These are phyloP conservation scores for Hypoxylon sp. DNA, from an alignment of 2,329 filamentous ascomycete genomes.

Conservation along the genomic window DNA sequence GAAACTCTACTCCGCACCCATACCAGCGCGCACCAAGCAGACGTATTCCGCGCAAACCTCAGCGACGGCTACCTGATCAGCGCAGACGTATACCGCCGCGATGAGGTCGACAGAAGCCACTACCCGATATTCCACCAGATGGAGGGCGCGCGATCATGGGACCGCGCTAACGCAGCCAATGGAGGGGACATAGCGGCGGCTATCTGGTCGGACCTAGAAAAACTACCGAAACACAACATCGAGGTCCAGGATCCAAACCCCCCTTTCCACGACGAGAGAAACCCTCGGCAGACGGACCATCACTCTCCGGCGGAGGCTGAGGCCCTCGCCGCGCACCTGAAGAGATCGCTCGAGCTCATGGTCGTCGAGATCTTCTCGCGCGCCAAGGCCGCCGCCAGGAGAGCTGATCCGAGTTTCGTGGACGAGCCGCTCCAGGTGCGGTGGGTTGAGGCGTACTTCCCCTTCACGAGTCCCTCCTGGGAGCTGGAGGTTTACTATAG, in stretches of 20 bases:
- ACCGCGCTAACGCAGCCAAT: conserved; percentile 72
- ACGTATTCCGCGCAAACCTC: conserved; percentile 80
- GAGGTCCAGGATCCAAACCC: conserved; percentile 88
- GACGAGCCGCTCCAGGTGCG: conserved; percentile 85
- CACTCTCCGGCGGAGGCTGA: conserved; percentile 84
- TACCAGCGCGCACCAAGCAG: conserved; percentile 92
- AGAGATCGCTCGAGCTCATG: conserved; percentile 89
- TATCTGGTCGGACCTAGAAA: conserved; percentile 78
- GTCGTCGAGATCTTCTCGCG: conserved; percentile 90
- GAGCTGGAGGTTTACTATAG: conserved; percentile 96
- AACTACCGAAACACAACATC: conserved; percentile 80
- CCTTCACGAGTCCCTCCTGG: conserved; percentile 95
- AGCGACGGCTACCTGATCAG: conserved; percentile 89
- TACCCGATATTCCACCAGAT: conserved; percentile 99
- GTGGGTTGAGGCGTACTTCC: conserved; percentile 98
- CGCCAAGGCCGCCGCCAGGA: conserved; percentile 76
- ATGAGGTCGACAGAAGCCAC: conserved; percentile 94
- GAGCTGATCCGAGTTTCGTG: conserved; percentile 63
- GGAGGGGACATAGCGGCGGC: conserved; percentile 74
- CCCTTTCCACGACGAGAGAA: conserved; percentile 80
- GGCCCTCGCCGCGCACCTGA: conserved; percentile 87
- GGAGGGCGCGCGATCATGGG: conserved; percentile 95
- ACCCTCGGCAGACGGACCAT: conserved; percentile 81
- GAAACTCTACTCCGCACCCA: conserved; percentile 90
- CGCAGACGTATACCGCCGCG: conserved; percentile 94